Conservation (phyloP, 768 basidiomycete species). For the Rhodotorula diobovata region DNA sequence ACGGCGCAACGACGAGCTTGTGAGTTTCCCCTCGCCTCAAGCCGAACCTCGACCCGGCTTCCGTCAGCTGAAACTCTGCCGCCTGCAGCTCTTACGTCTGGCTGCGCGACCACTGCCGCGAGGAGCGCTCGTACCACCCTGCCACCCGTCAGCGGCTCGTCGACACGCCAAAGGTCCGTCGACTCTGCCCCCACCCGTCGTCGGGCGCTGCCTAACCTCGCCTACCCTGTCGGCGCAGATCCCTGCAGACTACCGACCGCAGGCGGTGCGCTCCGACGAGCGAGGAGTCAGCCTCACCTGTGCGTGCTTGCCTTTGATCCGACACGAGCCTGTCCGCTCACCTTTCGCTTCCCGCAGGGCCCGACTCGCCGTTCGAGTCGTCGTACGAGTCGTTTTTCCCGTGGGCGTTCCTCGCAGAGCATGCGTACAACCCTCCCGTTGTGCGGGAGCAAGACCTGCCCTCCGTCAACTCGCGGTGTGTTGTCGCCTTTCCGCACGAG, state of each 20-base stretch:
- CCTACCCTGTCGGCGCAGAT: constrained; percentile 55
- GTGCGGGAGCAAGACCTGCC: neutral
- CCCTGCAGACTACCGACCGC: constrained; percentile 65
- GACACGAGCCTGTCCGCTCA: too few species aligned
- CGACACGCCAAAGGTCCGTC: constrained; percentile 70
- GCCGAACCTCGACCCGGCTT: neutral
- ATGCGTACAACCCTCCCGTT: constrained; percentile 72
- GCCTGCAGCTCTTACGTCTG: constrained; percentile 76
- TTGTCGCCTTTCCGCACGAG: constrained; percentile 27
- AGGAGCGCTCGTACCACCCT: constrained; percentile 76
- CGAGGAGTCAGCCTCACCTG: constrained; percentile 73
- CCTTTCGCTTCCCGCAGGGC: constrained; percentile 16
- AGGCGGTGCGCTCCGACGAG: constrained; percentile 55
- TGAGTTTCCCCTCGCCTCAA: neutral
- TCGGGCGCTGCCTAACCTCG: neutral
- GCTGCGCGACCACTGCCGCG: constrained; percentile 89
- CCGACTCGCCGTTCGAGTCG: constrained; percentile 51
- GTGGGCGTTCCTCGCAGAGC: constrained; percentile 72
- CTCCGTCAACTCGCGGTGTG: neutral
- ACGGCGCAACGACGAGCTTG: constrained; percentile 14
- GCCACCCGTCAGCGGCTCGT: constrained; percentile 84
- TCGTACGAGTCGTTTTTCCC: constrained; percentile 79
- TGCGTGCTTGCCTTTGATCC: constrained; percentile 47
- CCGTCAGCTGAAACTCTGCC: too few species aligned
- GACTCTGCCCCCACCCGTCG: neutral